Conservation (phyloP, 768 basidiomycete species). For the Favolaschia claudopus region DNA sequence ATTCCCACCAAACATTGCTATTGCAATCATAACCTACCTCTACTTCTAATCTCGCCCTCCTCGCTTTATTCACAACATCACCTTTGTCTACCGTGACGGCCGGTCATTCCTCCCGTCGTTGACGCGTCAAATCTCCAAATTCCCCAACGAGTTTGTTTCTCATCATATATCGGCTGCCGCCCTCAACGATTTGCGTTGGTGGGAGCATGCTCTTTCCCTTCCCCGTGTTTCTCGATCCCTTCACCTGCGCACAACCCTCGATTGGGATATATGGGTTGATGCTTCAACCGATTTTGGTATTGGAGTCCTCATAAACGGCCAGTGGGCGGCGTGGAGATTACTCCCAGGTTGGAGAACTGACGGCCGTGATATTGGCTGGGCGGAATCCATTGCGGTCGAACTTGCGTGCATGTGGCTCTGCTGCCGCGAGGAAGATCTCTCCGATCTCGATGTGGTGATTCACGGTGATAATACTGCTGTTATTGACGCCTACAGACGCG, state of each 20-base stretch:
- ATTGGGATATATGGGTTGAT: conserved; percentile 5
- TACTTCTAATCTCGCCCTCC: no score
- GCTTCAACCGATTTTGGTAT: conserved; percentile 4
- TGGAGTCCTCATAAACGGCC: background rate
- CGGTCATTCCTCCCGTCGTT: conserved; percentile 6
- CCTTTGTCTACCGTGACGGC: conserved; percentile 10
- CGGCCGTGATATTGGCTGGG: conserved; percentile 5
- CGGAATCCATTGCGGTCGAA: conserved; percentile 2
- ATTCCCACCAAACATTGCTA: no score
- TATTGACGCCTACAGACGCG: conserved; percentile 5
- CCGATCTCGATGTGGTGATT: background rate
- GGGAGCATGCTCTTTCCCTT: background rate
- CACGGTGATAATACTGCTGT: conserved; percentile 8
- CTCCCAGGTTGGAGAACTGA: background rate
- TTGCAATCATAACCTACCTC: no score
- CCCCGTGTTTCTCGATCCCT: background rate
- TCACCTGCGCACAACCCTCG: background rate
- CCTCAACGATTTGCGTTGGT: background rate
- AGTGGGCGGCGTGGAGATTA: background rate
- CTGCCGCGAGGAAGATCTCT: background rate
- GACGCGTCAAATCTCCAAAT: background rate
- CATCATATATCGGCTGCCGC: background rate
- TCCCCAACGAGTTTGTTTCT: conserved; percentile 10
- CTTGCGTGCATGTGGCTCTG: conserved; percentile 1
- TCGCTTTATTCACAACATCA: no score